These are phyloP conservation scores for Avena eriantha DNA, from an alignment of 176 grass and related monocot genomes.

Conservation along the genomic window DNA sequence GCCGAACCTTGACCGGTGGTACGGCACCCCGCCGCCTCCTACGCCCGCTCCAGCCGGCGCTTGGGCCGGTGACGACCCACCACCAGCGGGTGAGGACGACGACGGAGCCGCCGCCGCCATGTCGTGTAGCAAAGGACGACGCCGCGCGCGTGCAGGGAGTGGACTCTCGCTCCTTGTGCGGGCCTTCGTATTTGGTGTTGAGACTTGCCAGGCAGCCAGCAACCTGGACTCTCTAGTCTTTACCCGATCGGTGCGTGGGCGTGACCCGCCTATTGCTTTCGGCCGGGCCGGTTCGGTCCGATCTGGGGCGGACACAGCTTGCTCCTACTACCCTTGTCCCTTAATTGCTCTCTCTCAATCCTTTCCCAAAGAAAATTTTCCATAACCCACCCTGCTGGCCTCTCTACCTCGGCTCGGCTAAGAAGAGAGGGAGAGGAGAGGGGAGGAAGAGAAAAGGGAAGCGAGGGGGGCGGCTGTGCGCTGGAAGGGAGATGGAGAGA, in stretches of 20 bases:
- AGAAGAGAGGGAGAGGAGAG: not conserved
- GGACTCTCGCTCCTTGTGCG: no score
- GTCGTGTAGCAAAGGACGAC: not conserved
- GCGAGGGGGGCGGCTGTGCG: conserved; percentile 31
- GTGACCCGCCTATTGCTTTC: not conserved
- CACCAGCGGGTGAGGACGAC: conserved; percentile 35
- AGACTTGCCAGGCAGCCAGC: not conserved
- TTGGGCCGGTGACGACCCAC: conserved; percentile 39
- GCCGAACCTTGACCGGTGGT: conserved; percentile 80
- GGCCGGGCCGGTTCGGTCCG: not conserved
- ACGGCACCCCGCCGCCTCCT: not conserved
- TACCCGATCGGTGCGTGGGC: not conserved
- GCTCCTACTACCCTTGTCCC: not conserved
- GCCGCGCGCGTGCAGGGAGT: not conserved
- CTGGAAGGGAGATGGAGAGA: conserved; percentile 42
- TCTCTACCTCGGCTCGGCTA: not conserved
- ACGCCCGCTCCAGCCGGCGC: not conserved
- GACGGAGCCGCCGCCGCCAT: conserved; percentile 25
- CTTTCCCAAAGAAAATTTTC: conserved; percentile 14
- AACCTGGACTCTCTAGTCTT: not conserved
- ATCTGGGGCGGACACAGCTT: not conserved
- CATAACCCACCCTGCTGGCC: conserved; percentile 31
- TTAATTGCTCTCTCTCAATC: not conserved
- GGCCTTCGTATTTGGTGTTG: not conserved
- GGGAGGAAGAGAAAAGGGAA: not conserved